Conservation (phyloP, 495 filamentous ascomycete species). For the Penicillium manginii region DNA sequence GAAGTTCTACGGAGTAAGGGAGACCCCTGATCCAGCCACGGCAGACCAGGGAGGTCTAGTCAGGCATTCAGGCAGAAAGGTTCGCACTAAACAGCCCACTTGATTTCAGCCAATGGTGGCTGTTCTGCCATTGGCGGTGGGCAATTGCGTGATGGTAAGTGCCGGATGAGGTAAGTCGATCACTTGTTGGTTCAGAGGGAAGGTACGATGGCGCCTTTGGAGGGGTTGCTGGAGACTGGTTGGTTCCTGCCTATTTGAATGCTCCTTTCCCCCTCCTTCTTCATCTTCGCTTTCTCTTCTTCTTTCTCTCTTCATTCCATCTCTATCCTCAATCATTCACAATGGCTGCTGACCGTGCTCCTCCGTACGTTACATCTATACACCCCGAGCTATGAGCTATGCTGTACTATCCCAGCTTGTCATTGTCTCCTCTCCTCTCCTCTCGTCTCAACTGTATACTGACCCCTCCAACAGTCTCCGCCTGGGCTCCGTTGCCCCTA, state of each 20-base stretch:
- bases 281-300: conserved; percentile 10
- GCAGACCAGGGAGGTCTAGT: too few relatives aligned
- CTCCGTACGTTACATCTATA: conserved; percentile 49
- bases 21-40: conserved; percentile 1
- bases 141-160: conserved; percentile 45
- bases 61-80: conserved; percentile 20
- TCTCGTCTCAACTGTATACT: not conserved
- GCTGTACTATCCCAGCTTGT: not conserved
- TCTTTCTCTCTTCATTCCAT: conserved; percentile 4
- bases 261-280: conserved; percentile 17
- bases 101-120: conserved; percentile 26
- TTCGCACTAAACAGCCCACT: conserved; percentile 37
- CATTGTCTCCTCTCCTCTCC: not conserved
- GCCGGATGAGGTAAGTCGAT: conserved; percentile 29
- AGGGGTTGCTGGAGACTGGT: conserved; percentile 13
- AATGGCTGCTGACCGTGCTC: conserved; percentile 55
- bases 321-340: conserved; percentile 26
- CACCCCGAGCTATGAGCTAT: not conserved
- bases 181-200: conserved; percentile 1
- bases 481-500: conserved; percentile 85
- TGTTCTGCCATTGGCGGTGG: conserved; percentile 39
- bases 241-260: conserved; percentile 28
- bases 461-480: conserved; percentile 62
- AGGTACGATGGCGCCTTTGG: conserved; percentile 12
- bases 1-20: not conserved